Base-by-base conservation (phyloP, 2,329 filamentous ascomycete species). In the Fusarium verrucosum region DNA sequence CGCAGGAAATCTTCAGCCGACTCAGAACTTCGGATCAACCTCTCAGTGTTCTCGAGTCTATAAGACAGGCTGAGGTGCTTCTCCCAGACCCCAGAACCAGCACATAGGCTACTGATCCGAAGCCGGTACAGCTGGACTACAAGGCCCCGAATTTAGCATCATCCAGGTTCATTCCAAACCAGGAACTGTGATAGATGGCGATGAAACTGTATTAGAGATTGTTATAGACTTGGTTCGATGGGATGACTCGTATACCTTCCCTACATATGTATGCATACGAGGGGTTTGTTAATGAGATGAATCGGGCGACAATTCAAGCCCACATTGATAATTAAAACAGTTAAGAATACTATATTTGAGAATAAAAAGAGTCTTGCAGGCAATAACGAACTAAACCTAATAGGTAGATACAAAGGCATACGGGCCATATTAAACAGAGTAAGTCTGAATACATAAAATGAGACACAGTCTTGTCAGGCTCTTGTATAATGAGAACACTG, bases 61-160 rank as follows among this genome's bases (percentile, higher is more conserved):
- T 60, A 20, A 60, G n/a, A 26, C 14, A 60, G 22, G 55, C 55
- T 6, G 55, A 60, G 17, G 23, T 37, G 5, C 57, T 60, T 7
- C 28, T 37, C 3, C 57, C 55, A 7, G 35, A 13, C 3, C 16
- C 20, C 5, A 14, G 26, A 10, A 7, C 17, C 4, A 45, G 17
- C 9, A 16, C 20, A 26, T 41, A 35, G 36, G 26, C 23, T n/a
- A 8, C 8, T 5, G 50, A 40, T 22, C 50, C 50, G 4, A 20
- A 16, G 2, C 3, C 35, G 17, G 35, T n/a, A 19, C 22, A 23
- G 11, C 47, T 54, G 5, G 50, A 54, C 14, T 26, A 33, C 6
- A 26, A 60, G 23, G 46, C 23, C 7, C 25, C 1, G 23, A n/a
- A 32, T 28, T 7, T 6, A 40, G 19, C 7, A 33, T 9, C 11